Percentiles rank a stretch among this genome's conserved stretches.
Evolutionary conservation across 2,329 filamentous ascomycete species (phyloP).

Genomic region (Botrytis paeoniae): DNA sequence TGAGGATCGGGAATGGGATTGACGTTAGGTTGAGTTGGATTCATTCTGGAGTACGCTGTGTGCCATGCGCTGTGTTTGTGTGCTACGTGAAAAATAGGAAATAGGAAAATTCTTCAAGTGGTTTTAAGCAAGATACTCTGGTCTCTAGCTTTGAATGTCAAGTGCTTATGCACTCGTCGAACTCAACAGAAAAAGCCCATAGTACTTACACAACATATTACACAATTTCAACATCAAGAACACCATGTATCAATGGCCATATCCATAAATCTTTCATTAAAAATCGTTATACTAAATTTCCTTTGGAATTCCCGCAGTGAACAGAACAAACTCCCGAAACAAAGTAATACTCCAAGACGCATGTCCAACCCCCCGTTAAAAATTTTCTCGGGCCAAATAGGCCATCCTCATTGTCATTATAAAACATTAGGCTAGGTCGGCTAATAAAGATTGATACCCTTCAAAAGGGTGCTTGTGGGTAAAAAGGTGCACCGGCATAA

Average conservation of each 20-base stretch:
- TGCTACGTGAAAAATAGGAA: neutral
- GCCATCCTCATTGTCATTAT: neutral
- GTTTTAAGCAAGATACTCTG: too few species aligned
- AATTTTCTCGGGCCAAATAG: neutral
- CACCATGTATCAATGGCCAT: neutral
- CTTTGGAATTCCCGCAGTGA: neutral
- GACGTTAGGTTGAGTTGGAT: neutral
- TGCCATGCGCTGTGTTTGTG: neutral
- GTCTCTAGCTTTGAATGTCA: neutral
- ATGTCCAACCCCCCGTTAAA: neutral
- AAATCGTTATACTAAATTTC: neutral
- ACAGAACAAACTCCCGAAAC: neutral
- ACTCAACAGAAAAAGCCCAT: neutral
- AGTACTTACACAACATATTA: neutral
- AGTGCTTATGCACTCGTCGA: neutral
- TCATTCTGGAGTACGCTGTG: neutral
- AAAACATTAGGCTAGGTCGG: neutral
- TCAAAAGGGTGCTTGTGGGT: slow-evolving; percentile 10
- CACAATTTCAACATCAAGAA: neutral
- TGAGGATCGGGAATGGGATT: neutral
- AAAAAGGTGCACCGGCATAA: slow-evolving; percentile 13
- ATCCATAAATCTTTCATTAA: neutral
- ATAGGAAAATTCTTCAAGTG: too few species aligned
- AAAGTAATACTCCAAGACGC: neutral
- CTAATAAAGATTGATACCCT: neutral